Evolutionary conservation across 2,329 filamentous ascomycete genomes (phyloP), one percentile per base, ranked within the genome.

Genomic region (Calonectria hawksworthii): DNA sequence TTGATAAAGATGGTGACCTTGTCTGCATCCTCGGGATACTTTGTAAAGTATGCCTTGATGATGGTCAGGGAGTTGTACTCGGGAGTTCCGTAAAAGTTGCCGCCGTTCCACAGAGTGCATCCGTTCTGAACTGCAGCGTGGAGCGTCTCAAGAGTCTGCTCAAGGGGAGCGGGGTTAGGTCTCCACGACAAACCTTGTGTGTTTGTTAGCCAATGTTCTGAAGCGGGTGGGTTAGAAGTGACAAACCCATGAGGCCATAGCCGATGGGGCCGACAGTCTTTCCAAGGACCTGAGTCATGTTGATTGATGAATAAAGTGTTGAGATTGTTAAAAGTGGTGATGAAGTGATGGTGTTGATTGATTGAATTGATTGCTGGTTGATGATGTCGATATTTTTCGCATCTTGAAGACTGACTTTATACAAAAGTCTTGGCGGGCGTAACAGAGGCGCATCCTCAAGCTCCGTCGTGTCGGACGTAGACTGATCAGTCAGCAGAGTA

Each of bases 1-100:
- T 94, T 94, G 80, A 94, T 88, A 78, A 88, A 89, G 59, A 94
- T 83, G 13, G 93, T 87, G 13, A 94, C 87, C 80, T 92, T 91
- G 64, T 89, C 86, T 11, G 92, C 91, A 76, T 94, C 90, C 74
- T 92, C 90, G 1, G 93, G 92, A 80, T 94, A 90, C 74, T 89
- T 88, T 38, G 87, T 87, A 80, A 94, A 93, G 84, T 94, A 94
- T 30, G 87, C 86, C 74, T 90, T 88, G 38, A 94, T 83, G 13
- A 94, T 84, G 38, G 90, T 88, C 79, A 93, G 91, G 80, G 83
- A 85, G 84, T 93, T 93, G 80, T 87, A 87, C 23, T 90, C 86
- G 1, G 89, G 88, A 0, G 87, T 85, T 50, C 93, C 92, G 84
- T 94, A 94, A 80, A 94, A 89, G 80, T 93, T 91, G 75, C 88